A percentile compares a stretch with the other conserved stretches of the same genome.
Conservation (phyloP, 2,329 filamentous ascomycete species). For the Meredithiella fracta region DNA sequence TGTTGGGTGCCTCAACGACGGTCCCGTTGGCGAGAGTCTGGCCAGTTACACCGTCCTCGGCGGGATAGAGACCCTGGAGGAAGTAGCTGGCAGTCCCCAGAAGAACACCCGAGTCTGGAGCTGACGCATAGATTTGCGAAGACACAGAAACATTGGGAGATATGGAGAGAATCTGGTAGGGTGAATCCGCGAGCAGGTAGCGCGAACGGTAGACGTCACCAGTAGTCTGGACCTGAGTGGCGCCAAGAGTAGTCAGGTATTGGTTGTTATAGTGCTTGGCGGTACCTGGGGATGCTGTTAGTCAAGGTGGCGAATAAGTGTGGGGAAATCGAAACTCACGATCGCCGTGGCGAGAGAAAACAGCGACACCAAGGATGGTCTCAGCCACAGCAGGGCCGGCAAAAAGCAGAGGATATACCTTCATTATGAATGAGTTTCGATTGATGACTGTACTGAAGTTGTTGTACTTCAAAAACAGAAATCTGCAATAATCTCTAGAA, state of each 20-base stretch:
- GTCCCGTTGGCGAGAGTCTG: conserved; percentile 21
- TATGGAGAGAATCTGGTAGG: conserved; percentile 20
- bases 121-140: conserved; percentile 21
- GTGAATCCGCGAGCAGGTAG: conserved; percentile 17
- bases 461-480: background rate
- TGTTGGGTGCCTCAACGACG: conserved; percentile 19
- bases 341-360: conserved; percentile 23
- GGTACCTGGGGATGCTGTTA: conserved; percentile 17
- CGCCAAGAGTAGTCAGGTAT: conserved; percentile 22
- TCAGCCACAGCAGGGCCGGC: conserved; percentile 18
- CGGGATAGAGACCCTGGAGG: conserved; percentile 23
- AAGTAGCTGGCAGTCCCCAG: conserved; percentile 23
- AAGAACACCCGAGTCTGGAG: conserved; percentile 21
- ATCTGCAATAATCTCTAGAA: no score
- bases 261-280: conserved; percentile 23
- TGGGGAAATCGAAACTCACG: conserved; percentile 17
- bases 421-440: background rate
- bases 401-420: conserved; percentile 1
- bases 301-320: background rate
- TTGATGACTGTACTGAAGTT: background rate
- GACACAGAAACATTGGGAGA: conserved; percentile 21
- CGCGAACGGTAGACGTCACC: conserved; percentile 17
- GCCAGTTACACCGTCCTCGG: conserved; percentile 19
- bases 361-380: conserved; percentile 21
- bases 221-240: conserved; percentile 20